These are phyloP conservation scores for Erodium maritimum DNA, from an alignment of 345 rosid species.

Conservation along the genomic window DNA sequence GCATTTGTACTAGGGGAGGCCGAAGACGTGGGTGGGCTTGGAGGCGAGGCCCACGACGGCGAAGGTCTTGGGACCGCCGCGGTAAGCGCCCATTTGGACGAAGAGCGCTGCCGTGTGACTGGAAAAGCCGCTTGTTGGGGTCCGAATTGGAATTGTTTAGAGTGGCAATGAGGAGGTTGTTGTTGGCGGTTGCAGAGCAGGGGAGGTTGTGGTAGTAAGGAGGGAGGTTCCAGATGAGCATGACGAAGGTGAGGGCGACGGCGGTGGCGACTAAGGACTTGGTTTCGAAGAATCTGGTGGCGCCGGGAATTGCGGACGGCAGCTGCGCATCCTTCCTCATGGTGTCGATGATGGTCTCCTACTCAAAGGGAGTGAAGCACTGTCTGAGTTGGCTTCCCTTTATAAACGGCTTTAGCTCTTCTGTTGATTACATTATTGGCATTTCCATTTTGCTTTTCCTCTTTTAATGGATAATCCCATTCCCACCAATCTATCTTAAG, in stretches of 20 bases:
- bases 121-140: conserved; percentile 58
- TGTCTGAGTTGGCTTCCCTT: too few relatives aligned
- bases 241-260: conserved; percentile 36
- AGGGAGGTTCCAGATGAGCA: conserved; percentile 55
- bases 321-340: conserved; percentile 44
- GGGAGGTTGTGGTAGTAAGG: background rate
- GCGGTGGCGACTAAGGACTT: conserved; percentile 42
- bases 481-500: too few relatives aligned
- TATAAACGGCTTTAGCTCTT: too few relatives aligned
- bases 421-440: too few relatives aligned
- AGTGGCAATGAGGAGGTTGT: background rate
- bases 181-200: background rate
- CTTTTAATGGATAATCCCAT: too few relatives aligned
- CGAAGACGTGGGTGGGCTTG: conserved; percentile 63
- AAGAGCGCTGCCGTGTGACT: conserved; percentile 67
- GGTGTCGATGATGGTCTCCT: conserved; percentile 5
- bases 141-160: conserved; percentile 10
- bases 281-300: conserved; percentile 34
- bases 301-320: conserved; percentile 7
- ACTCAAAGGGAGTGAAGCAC: conserved; percentile 11
- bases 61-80: conserved; percentile 65
- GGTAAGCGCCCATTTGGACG: conserved; percentile 78
- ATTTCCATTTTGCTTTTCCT: too few relatives aligned
- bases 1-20: conserved; percentile 67
- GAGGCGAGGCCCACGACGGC: conserved; percentile 77